Conservation (phyloP, 176 grass and related monocot species). For the Phragmites australis region DNA sequence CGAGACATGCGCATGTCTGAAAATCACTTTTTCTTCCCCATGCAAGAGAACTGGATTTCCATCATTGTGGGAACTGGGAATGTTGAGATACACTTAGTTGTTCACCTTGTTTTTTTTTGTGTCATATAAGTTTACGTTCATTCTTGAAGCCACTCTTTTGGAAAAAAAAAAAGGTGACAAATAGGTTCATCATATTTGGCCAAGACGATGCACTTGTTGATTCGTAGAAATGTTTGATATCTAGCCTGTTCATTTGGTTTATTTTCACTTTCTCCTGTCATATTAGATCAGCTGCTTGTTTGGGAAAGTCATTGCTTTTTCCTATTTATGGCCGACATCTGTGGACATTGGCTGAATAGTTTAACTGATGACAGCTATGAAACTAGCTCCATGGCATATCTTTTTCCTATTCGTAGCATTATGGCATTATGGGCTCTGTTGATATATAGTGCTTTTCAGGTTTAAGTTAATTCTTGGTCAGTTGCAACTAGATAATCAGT, state of each 20-base stretch:
- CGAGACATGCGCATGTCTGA: not conserved
- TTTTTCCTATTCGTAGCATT: conserved; percentile 18
- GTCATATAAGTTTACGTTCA: conserved; percentile 14
- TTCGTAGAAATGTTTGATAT: not conserved
- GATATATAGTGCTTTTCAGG: conserved; percentile 50
- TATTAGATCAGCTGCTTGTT: not conserved
- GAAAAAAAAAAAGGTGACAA: conserved; percentile 3
- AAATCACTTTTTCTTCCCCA: conserved; percentile 1
- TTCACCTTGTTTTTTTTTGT: not conserved
- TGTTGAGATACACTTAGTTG: conserved; percentile 21
- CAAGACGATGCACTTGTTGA: conserved; percentile 1
- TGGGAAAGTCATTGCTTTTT: not conserved
- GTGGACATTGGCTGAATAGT: conserved; percentile 9
- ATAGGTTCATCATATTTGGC: not conserved
- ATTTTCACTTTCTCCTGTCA: not conserved
- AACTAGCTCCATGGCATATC: not conserved
- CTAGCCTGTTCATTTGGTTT: not conserved
- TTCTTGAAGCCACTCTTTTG: conserved; percentile 17
- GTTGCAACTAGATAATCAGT: conserved; percentile 95
- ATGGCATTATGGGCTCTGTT: not conserved
- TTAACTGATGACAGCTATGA: conserved; percentile 9
- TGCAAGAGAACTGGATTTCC: conserved; percentile 13
- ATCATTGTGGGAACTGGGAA: not conserved
- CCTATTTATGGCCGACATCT: not conserved
- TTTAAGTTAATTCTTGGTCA: conserved; percentile 90